phyloP scores from a whole-genome alignment of 768 basidiomycete genomes.

The Terana coerulea region DNA sequence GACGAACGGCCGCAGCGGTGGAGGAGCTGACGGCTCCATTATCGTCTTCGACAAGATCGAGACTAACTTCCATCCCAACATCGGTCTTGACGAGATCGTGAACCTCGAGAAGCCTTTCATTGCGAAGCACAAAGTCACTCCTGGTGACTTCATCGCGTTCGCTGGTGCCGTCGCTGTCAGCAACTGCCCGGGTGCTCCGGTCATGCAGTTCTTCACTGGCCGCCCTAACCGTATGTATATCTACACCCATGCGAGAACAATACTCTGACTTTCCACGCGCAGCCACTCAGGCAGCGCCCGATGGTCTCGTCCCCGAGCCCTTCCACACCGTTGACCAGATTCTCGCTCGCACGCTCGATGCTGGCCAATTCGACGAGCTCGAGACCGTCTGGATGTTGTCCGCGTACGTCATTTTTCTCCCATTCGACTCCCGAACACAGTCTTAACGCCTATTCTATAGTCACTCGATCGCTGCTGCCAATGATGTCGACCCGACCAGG shows the following conservation, averaged over 20 bases:
- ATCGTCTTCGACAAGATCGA: slow-evolving; percentile 42
- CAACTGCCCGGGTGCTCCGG: slow-evolving; percentile 28
- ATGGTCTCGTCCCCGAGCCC: slow-evolving; percentile 21
- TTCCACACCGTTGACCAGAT: slow-evolving; percentile 22
- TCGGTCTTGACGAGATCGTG: slow-evolving; percentile 35
- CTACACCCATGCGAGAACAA: neutral
- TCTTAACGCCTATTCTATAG: slow-evolving; percentile 1
- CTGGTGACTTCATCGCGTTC: slow-evolving; percentile 41
- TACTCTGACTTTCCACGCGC: neutral
- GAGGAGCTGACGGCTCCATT: slow-evolving; percentile 45
- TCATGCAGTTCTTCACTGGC: slow-evolving; percentile 19
- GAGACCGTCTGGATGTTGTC: slow-evolving; percentile 22
- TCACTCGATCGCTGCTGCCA: slow-evolving; percentile 24
- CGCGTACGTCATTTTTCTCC: slow-evolving; percentile 9
- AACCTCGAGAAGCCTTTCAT: slow-evolving; percentile 31
- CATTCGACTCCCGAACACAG: neutral
- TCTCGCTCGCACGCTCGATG: slow-evolving; percentile 23
- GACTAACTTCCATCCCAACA: slow-evolving; percentile 39
- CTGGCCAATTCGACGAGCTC: slow-evolving; percentile 18
- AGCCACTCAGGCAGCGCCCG: slow-evolving; percentile 18
- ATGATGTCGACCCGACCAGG: slow-evolving; percentile 21
- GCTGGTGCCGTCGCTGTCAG: slow-evolving; percentile 24
- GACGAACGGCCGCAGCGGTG: slow-evolving; percentile 20
- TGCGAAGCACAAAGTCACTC: slow-evolving; percentile 30
- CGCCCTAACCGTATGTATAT: neutral